Base-by-base conservation (phyloP, 306 rosid genomes). In the Gillenia trifoliata region DNA sequence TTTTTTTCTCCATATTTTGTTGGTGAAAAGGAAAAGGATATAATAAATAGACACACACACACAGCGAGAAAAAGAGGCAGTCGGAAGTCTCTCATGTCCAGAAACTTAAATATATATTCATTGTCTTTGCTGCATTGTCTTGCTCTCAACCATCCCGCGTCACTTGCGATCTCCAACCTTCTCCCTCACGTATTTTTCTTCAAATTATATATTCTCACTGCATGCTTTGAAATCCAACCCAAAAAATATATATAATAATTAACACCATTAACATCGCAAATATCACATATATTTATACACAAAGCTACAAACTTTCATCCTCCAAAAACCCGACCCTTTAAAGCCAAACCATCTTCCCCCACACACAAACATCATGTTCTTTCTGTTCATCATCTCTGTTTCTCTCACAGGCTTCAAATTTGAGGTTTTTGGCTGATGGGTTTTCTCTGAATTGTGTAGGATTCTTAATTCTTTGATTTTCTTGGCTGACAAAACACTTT, bases 191-290 rank as follows among this genome's bases (percentile, higher is more conserved):
- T 78, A 72, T 69, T 56, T 73, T 77, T 60, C 76, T 76, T 71
- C 67, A 60, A 54, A 78, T 78, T 80, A 12, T 70, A 23, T 12
- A 6, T 2, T 26, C 69, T 80, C 20, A 40, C 54, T 80, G 87
- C 86, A 83, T 80, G 85, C 81, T 76, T 78, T 77, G 72, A 84
- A 86, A 85, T 86, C 77, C 34, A 64, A 70, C 59, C 36, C n/a
- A n/a, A n/a, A 72, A 64, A 40, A 19, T 29, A n/a, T 70, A 55
- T 56, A 47, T 54, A 40, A 22, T 1, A 13, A 60, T 60, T 28
- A 11, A 28, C 30, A 47, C 20, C 52, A 15, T 47, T 47, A 47
- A 30, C 8, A 34, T 50, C 41, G 36, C 56, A 31, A 23, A 22
- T 30, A 47, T 31, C 26, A 41, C 16, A 6, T 6, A 15, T 64